phyloP scores from a whole-genome alignment of 306 rosid genomes.

The Medicago ruthenica region DNA sequence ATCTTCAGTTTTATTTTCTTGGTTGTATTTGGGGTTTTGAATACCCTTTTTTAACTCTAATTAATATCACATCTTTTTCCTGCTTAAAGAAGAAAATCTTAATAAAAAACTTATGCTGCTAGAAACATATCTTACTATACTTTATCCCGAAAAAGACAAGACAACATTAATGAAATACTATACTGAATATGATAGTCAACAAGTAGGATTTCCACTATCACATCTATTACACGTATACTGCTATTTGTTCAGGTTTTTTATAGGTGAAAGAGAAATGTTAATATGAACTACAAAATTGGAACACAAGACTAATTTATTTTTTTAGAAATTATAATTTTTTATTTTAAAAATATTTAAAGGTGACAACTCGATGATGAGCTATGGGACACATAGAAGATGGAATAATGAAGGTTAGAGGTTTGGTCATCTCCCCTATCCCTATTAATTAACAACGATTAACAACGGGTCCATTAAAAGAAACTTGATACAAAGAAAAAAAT shows the following conservation, averaged over 20 bases:
- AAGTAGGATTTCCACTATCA: conserved; percentile 59
- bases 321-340: not conserved
- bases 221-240: conserved; percentile 8
- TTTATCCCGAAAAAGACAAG: not conserved
- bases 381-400: not conserved
- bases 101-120: no score
- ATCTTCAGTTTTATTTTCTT: no score
- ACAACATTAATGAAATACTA: conserved; percentile 29
- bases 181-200: conserved; percentile 45
- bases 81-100: no score
- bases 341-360: not conserved
- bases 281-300: not conserved
- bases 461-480: no score
- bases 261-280: not conserved
- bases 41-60: no score
- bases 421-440: no score
- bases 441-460: no score
- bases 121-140: no score
- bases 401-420: no score
- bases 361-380: not conserved
- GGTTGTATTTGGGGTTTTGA: no score
- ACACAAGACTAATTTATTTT: not conserved
- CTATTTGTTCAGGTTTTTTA: not conserved
- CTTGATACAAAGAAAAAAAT: no score
- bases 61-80: no score